Conservation (phyloP, 108 stramenopile genomes). For the Hondaea fermentalgiana region DNA sequence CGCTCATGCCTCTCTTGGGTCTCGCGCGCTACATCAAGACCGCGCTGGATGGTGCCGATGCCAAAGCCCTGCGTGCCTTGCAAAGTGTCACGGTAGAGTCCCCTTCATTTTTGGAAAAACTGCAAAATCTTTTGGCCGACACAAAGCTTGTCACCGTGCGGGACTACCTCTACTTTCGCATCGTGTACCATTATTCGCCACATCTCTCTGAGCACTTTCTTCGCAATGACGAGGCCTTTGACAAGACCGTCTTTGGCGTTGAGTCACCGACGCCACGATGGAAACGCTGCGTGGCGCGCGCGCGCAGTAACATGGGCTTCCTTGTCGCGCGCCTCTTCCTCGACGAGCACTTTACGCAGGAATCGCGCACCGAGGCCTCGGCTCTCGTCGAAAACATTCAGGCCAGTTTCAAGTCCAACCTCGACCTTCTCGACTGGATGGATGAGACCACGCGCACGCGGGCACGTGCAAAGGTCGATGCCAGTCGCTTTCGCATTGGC, state of each 20-base stretch:
- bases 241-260: background rate
- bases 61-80: background rate
- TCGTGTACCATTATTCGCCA: background rate
- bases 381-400: background rate
- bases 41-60: background rate
- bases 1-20: background rate
- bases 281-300: background rate
- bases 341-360: background rate
- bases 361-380: background rate
- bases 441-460: background rate
- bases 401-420: background rate
- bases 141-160: background rate
- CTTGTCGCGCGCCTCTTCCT: background rate
- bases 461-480: background rate
- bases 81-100: background rate
- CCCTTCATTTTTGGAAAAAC: background rate
- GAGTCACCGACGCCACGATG: background rate
- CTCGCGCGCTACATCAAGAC: background rate
- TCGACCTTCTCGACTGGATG: background rate
- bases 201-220: background rate
- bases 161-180: background rate
- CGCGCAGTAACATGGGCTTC: background rate
- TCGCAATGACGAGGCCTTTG: background rate
- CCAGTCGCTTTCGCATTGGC: background rate
- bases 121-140: background rate